phyloP scores from a whole-genome alignment of 1,284 basidiomycete genomes.

The Phellopilus nigrolimitatus region DNA sequence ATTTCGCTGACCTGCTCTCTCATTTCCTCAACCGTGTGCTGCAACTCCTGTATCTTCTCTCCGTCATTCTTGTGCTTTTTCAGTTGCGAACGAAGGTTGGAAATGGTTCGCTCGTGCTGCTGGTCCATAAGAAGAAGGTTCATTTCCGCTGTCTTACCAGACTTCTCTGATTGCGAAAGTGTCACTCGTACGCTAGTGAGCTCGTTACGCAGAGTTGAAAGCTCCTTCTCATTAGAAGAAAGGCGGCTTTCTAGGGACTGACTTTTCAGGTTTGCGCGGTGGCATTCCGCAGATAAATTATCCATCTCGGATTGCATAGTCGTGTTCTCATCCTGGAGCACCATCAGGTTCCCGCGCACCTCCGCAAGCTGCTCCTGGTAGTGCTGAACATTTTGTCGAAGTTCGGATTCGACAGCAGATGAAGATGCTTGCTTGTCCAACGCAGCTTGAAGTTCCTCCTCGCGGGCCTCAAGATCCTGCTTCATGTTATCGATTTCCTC shows the following conservation, averaged over 20 bases:
- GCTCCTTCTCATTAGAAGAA: conserved; percentile 33
- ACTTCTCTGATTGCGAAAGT: conserved; percentile 49
- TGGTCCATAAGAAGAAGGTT: conserved; percentile 55
- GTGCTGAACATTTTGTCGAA: conserved; percentile 23
- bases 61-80: conserved; percentile 44
- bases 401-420: conserved; percentile 17
- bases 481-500: conserved; percentile 23
- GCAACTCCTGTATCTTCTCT: conserved; percentile 48
- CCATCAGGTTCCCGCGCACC: conserved; percentile 27
- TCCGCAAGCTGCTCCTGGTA: conserved; percentile 30
- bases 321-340: conserved; percentile 44
- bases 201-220: conserved; percentile 40
- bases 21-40: conserved; percentile 50
- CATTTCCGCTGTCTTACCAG: conserved; percentile 55
- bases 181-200: conserved; percentile 42
- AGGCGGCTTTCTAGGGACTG: conserved; percentile 56
- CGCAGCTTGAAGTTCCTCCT: conserved; percentile 18
- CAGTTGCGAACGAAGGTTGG: conserved; percentile 53
- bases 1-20: conserved; percentile 67
- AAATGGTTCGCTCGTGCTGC: conserved; percentile 59
- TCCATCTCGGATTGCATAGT: conserved; percentile 51
- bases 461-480: conserved; percentile 14
- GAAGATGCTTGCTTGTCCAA: conserved; percentile 18
- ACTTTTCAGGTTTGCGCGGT: conserved; percentile 52
- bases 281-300: conserved; percentile 55